Conservation (phyloP, 2,329 filamentous ascomycete species). For the Arthrobotrys sinensis region DNA sequence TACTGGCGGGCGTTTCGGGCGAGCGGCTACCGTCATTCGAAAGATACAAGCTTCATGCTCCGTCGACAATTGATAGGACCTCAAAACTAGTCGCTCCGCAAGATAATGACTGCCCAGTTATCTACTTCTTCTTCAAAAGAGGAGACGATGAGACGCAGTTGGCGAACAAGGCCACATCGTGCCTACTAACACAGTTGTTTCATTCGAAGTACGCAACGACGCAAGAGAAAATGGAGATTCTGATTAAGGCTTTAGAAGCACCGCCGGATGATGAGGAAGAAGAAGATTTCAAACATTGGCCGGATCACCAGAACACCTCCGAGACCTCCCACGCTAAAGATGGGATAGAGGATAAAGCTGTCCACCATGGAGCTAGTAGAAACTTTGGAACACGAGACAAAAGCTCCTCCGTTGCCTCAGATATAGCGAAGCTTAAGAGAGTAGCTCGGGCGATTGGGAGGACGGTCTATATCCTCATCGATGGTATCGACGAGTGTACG, state of each 20-base stretch:
- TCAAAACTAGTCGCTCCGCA: not conserved
- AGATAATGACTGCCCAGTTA: constrained; percentile 16
- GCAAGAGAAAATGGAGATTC: not conserved
- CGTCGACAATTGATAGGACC: not conserved
- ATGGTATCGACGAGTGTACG: constrained; percentile 53
- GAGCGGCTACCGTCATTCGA: not conserved
- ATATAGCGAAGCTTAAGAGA: constrained; percentile 18
- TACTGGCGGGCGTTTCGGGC: constrained; percentile 3
- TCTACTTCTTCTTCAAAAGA: constrained; percentile 43
- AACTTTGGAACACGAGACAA: not conserved
- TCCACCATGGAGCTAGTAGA: not conserved
- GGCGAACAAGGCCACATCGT: not conserved
- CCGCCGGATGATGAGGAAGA: too few relatives aligned
- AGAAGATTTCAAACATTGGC: too few relatives aligned
- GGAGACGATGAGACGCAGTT: constrained; percentile 20
- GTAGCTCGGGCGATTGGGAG: constrained; percentile 24
- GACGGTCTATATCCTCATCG: constrained; percentile 45
- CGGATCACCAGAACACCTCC: too few relatives aligned
- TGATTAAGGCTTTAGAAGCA: not conserved
- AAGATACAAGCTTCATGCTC: not conserved
- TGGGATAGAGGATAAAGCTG: not conserved
- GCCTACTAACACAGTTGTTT: constrained; percentile 13
- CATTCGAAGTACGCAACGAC: constrained; percentile 2
- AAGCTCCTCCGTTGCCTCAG: not conserved
- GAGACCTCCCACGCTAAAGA: not conserved